Percentiles rank a stretch among this genome's conserved stretches.
phyloP scores from a whole-genome alignment of 108 stramenopile species.

The Fragilaria radians region DNA sequence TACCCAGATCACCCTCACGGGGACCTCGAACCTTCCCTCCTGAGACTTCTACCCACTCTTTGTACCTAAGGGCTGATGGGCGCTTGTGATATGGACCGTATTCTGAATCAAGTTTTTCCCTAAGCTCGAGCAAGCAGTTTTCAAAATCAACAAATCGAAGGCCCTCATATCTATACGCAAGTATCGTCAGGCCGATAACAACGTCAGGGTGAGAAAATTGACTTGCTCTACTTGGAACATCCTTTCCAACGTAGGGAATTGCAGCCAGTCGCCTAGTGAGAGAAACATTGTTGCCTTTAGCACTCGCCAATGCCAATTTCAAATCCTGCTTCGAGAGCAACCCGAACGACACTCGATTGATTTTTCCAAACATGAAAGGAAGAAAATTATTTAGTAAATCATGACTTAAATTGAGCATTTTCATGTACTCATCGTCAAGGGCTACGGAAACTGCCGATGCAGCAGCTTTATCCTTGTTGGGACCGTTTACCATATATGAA shows the following conservation, averaged over 20 bases:
- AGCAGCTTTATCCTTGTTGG: slow-evolving; percentile 60
- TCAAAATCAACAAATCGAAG: slow-evolving; percentile 88
- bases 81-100: slow-evolving; percentile 94
- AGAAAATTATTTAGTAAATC: slow-evolving; percentile 89
- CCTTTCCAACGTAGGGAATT: slow-evolving; percentile 98
- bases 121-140: slow-evolving; percentile 74
- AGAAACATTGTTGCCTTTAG: slow-evolving; percentile 78
- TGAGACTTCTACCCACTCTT: slow-evolving; percentile 90
- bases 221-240: slow-evolving; percentile 94
- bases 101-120: slow-evolving; percentile 91
- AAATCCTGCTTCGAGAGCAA: slow-evolving; percentile 69
- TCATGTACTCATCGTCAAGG: slow-evolving; percentile 96
- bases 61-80: slow-evolving; percentile 85
- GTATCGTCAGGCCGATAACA: slow-evolving; percentile 94
- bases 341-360: slow-evolving; percentile 97
- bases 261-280: slow-evolving; percentile 89
- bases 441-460: slow-evolving; percentile 85
- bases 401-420: slow-evolving; percentile 95
- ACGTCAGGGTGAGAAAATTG: slow-evolving; percentile 99
- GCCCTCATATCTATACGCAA: slow-evolving; percentile 97
- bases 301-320: slow-evolving; percentile 50
- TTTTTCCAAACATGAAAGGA: slow-evolving; percentile 91
- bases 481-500: slow-evolving; percentile 90
- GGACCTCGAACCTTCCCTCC: slow-evolving; percentile 94
- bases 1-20: slow-evolving; percentile 56